These are phyloP conservation scores for Penicillium subrubescens DNA, from an alignment of 495 filamentous ascomycete species.

Conservation along the genomic window DNA sequence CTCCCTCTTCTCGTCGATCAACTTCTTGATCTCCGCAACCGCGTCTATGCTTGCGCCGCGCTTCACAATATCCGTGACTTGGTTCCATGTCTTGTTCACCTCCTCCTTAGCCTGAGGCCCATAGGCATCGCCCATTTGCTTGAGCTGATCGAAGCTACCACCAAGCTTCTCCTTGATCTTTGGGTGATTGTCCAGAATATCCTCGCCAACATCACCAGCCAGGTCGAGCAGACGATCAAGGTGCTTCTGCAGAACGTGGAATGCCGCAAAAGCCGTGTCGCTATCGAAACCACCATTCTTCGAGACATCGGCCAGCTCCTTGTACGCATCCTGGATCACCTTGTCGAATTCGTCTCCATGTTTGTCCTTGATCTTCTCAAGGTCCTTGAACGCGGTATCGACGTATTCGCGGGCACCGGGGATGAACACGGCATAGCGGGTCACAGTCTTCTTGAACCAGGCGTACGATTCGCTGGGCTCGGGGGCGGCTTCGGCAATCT, in stretches of 20 bases:
- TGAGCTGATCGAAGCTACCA: constrained; percentile 60
- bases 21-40: constrained; percentile 53
- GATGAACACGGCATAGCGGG: constrained; percentile 64
- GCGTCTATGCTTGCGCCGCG: constrained; percentile 52
- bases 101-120: constrained; percentile 71
- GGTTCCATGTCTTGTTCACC: constrained; percentile 63
- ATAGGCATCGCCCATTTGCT: constrained; percentile 62
- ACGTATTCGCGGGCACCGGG: constrained; percentile 64
- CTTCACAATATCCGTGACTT: constrained; percentile 57
- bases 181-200: constrained; percentile 67
- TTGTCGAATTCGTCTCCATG: constrained; percentile 64
- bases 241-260: constrained; percentile 56
- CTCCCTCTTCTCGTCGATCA: constrained; percentile 66
- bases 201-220: constrained; percentile 54
- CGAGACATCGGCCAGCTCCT: constrained; percentile 53
- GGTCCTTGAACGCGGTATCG: constrained; percentile 62
- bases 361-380: constrained; percentile 59
- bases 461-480: constrained; percentile 59
- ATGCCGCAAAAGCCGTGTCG: constrained; percentile 52
- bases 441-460: constrained; percentile 58
- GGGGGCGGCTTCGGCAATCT: constrained; percentile 55
- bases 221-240: constrained; percentile 52
- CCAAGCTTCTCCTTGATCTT: constrained; percentile 67
- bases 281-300: constrained; percentile 50
- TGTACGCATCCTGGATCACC: constrained; percentile 61